Conservation (phyloP, 2,329 filamentous ascomycete species). For the Claviceps africana region DNA sequence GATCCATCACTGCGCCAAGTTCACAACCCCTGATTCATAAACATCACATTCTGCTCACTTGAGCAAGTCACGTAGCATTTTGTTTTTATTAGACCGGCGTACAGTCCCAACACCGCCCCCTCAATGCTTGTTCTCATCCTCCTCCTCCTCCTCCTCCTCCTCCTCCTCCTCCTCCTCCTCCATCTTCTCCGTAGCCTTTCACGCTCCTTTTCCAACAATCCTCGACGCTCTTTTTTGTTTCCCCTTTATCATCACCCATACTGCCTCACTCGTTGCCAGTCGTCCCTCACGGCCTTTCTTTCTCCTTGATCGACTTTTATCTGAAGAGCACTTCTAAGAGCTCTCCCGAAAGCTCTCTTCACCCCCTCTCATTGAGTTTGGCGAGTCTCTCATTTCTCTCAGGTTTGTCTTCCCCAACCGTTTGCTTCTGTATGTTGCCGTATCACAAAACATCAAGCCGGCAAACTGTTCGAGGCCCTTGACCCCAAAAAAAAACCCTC, state of each 20-base stretch:
- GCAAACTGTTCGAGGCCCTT: constrained; percentile 1
- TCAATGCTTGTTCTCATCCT: neutral
- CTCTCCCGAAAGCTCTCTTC: too few relatives aligned
- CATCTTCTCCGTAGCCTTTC: too few relatives aligned
- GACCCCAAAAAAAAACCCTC: neutral
- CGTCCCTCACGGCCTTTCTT: neutral
- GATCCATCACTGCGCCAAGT: neutral
- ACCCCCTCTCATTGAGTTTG: neutral
- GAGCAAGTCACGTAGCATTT: neutral
- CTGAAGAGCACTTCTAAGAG: neutral
- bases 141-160: too few relatives aligned
- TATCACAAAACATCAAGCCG: constrained; percentile 1
- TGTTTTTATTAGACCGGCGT: neutral
- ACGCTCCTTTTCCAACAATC: too few relatives aligned
- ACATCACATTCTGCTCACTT: constrained; percentile 3
- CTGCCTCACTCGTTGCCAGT: neutral
- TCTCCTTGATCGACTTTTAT: neutral
- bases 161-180: too few relatives aligned
- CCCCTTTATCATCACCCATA: neutral
- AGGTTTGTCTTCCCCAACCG: constrained; percentile 1
- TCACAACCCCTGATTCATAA: constrained; percentile 1
- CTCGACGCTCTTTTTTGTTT: constrained; percentile 3
- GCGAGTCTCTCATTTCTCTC: neutral
- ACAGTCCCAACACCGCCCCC: too few relatives aligned
- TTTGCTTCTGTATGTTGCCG: constrained; percentile 1